Base-by-base conservation (phyloP, 2,329 filamentous ascomycete genomes). In the Aspergillus carbonarius region DNA sequence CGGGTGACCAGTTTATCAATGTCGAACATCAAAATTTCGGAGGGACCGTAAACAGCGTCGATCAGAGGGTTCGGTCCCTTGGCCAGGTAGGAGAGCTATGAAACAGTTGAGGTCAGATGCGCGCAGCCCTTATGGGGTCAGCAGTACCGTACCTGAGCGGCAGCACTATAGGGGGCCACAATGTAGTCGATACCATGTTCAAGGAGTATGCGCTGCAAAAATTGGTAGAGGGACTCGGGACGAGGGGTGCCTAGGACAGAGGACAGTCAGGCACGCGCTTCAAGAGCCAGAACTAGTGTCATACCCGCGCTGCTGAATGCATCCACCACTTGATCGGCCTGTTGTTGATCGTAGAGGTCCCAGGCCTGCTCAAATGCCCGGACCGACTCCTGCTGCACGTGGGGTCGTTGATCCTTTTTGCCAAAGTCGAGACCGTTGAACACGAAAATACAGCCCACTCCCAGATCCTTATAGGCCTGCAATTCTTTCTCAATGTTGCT, bases 351-450 rank as follows among this genome's bases (percentile, higher is more conserved):
- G 76, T 99, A 99, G 48, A 96, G 79, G 3, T 85, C 84, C 93
- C 95, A 99, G 4, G 93, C 95, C 58, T 88, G 81, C 64, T 90
- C 85, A 53, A 91, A 92, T 65, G 88, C 87, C 50, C 83, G 83
- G 25, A 85, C 85, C 47, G 85, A 84, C 64, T 86, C 83, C 55
- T 89, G 82, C 23, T 87, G 81, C 60, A 88, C 82, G 32, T 73
- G 73, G 60, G 83, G 81, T 10, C 79, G 77, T 48, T 90, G 86
- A 68, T 93, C 88, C 69, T 90, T 89, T 58, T 89, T 90, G 39
- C 87, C 87, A 60, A 92, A 84, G 39, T 92, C 86, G 68, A 96
- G 85, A 35, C 95, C 95, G 73, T 93, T 91, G 76, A 99, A 99
- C 53, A 99, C 83, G 74, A 99, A 98, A 63, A 96, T 80, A 1